Percentiles rank a stretch among this genome's conserved stretches.
These are phyloP conservation scores for Fragaria vesca DNA, from an alignment of 306 rosid species.

Conservation along the genomic window DNA sequence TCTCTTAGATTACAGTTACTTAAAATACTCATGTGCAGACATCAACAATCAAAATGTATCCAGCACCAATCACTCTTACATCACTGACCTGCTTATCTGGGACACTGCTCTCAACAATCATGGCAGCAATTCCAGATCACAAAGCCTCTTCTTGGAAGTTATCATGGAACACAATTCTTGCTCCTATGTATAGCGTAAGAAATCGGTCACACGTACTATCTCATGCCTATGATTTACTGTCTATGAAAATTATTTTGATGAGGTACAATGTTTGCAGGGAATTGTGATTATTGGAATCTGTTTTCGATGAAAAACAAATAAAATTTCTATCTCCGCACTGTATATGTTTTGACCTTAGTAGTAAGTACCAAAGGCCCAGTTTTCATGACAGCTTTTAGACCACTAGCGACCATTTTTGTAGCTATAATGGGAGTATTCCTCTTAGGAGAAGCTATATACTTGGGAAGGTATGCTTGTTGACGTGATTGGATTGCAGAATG, in stretches of 20 bases:
- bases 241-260: background rate
- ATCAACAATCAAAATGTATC: constrained; percentile 14
- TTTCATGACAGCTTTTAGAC: constrained; percentile 30
- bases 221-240: background rate
- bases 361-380: constrained; percentile 24
- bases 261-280: constrained; percentile 21
- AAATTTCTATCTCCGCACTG: no score
- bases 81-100: constrained; percentile 19
- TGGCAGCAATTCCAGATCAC: constrained; percentile 23
- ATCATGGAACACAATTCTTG: constrained; percentile 33
- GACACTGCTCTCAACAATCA: constrained; percentile 22
- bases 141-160: constrained; percentile 26
- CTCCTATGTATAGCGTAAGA: constrained; percentile 16
- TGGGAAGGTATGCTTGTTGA: constrained; percentile 22
- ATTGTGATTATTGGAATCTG: constrained; percentile 14
- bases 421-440: constrained; percentile 21
- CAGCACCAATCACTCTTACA: constrained; percentile 31
- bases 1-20: background rate
- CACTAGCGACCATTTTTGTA: constrained; percentile 7
- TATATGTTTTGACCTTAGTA: background rate
- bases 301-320: no score
- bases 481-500: background rate
- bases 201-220: background rate
- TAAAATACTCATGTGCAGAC: constrained; percentile 16
- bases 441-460: constrained; percentile 23